Conservation (phyloP, 2,329 filamentous ascomycete species). For the Microdochium bolleyi region DNA sequence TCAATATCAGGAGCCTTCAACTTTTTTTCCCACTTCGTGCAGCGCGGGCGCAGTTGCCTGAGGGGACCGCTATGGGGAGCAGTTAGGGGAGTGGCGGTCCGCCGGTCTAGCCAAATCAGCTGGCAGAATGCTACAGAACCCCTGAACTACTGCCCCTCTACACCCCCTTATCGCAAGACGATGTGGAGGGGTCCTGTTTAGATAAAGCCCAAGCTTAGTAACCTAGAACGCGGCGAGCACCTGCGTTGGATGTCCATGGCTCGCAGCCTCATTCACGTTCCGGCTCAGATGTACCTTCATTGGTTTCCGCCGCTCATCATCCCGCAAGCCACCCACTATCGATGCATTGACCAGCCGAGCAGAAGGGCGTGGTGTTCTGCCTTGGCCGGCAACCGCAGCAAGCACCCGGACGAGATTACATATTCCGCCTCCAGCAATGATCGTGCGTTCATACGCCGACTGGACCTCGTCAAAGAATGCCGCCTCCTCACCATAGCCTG, state of each 20-base stretch:
- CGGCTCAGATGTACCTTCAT: too few species aligned
- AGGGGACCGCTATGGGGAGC: neutral
- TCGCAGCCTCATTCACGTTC: too few species aligned
- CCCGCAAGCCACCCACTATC: neutral
- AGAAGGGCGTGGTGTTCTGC: neutral
- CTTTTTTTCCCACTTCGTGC: neutral
- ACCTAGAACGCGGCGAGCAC: too few species aligned
- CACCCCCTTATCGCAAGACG: neutral
- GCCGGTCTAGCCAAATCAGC: neutral
- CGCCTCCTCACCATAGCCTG: neutral
- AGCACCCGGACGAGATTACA: neutral
- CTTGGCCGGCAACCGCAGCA: neutral
- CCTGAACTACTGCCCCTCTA: neutral
- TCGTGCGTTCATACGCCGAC: neutral
- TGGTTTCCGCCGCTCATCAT: neutral
- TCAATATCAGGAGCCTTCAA: constrained; percentile 1
- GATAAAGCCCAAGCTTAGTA: neutral
- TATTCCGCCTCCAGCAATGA: neutral
- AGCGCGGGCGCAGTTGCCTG: neutral
- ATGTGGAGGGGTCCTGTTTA: neutral
- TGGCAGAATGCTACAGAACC: neutral
- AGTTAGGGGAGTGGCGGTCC: neutral
- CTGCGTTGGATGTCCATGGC: too few species aligned
- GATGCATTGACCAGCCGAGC: neutral
- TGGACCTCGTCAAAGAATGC: neutral